Conservation (phyloP, 495 filamentous ascomycete genomes). For the Hamigera avellanea region DNA sequence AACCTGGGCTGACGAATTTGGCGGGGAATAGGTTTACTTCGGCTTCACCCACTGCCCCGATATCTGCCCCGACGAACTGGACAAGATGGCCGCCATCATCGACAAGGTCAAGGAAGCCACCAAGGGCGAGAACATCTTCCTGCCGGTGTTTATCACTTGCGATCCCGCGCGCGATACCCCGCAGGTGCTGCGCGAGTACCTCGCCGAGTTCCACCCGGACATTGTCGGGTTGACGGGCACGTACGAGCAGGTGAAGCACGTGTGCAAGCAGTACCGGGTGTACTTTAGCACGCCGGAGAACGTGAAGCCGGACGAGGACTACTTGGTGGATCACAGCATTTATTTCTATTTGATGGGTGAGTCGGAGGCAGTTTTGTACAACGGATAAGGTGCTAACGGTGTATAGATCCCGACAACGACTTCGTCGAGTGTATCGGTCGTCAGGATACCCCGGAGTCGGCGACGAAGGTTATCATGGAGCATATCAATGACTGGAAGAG, state of each 20-base stretch:
- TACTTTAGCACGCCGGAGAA: slow-evolving; percentile 90
- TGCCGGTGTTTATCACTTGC: slow-evolving; percentile 88
- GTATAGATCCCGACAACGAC: slow-evolving; percentile 81
- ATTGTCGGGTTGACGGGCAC: slow-evolving; percentile 85
- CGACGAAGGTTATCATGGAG: slow-evolving; percentile 68
- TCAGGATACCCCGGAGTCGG: slow-evolving; percentile 82
- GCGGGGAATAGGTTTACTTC: slow-evolving; percentile 76
- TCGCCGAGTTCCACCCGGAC: slow-evolving; percentile 82
- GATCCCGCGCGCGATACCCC: slow-evolving; percentile 88
- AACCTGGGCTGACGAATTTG: background rate
- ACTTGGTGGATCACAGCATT: slow-evolving; percentile 96
- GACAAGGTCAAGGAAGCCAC: slow-evolving; percentile 56
- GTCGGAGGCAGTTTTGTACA: slow-evolving; percentile 11
- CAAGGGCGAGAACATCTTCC: slow-evolving; percentile 36
- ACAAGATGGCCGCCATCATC: slow-evolving; percentile 94
- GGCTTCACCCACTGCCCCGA: slow-evolving; percentile 98
- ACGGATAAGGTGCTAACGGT: slow-evolving; percentile 5
- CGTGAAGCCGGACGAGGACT: slow-evolving; percentile 87
- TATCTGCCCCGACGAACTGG: slow-evolving; percentile 97
- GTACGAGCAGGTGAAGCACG: slow-evolving; percentile 80
- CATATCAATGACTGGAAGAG: slow-evolving; percentile 89
- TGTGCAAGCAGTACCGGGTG: slow-evolving; percentile 90
- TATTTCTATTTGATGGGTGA: slow-evolving; percentile 97
- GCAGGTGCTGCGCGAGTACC: slow-evolving; percentile 68
- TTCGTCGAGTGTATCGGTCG: slow-evolving; percentile 95